Evolutionary conservation across 345 rosid genomes (phyloP).

Genomic region (Moricandia moricandioides): DNA sequence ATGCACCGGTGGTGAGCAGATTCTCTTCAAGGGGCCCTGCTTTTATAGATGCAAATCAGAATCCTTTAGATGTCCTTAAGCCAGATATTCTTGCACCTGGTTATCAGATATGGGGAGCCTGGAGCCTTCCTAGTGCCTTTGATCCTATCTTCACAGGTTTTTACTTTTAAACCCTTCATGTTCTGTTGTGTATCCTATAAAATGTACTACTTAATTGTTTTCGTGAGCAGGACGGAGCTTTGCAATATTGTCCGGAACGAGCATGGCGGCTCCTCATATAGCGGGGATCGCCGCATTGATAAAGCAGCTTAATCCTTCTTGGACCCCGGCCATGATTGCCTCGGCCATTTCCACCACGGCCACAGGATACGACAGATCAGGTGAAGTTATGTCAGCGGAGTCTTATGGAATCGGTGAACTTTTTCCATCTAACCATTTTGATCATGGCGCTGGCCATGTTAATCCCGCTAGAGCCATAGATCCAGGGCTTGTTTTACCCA

Average conservation of each 20-base stretch:
- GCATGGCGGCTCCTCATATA: slow-evolving; percentile 89
- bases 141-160: slow-evolving; percentile 57
- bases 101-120: slow-evolving; percentile 90
- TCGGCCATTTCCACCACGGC: slow-evolving; percentile 84
- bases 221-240: slow-evolving; percentile 50
- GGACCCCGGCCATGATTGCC: slow-evolving; percentile 82
- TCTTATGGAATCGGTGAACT: slow-evolving; percentile 38
- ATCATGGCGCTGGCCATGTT: slow-evolving; percentile 70
- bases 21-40: slow-evolving; percentile 86
- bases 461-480: slow-evolving; percentile 64
- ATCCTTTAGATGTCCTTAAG: slow-evolving; percentile 63
- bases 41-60: slow-evolving; percentile 45
- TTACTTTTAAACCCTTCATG: neutral
- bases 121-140: slow-evolving; percentile 74
- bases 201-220: neutral
- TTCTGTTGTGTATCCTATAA: neutral
- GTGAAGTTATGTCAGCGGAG: slow-evolving; percentile 57
- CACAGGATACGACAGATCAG: slow-evolving; percentile 44
- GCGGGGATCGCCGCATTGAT: slow-evolving; percentile 70
- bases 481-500: slow-evolving; percentile 70
- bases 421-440: slow-evolving; percentile 54
- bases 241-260: slow-evolving; percentile 79
- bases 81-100: slow-evolving; percentile 91
- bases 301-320: slow-evolving; percentile 63
- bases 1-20: slow-evolving; percentile 63